Base-by-base conservation (phyloP, 345 rosid genomes). In the Citrus maxima region DNA sequence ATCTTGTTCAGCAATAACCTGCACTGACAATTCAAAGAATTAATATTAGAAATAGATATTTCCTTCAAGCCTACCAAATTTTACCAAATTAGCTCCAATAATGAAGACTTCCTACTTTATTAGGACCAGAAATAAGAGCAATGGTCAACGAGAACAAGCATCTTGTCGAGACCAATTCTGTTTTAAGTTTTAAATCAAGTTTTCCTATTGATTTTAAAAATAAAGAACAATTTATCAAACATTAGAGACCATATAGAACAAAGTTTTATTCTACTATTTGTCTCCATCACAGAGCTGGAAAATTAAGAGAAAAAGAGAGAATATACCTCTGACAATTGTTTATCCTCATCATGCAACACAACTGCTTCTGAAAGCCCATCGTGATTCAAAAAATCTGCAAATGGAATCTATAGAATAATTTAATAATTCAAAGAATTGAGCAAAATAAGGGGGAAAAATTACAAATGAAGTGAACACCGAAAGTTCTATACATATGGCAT, bases 371-470 rank as follows among this genome's bases (percentile, higher is more conserved):
- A 88, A 82, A 75, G 69, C 72, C 92, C 93, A 82, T 90, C 89
- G 74, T 95, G 98, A 83, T 95, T 95, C 83, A 91, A 55, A 82
- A 93, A 95, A 85, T 95, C 98, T 85, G 97, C 95, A 88, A 95
- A 91, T 7, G 98, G 98, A 80, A 95, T 90, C 98, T 93, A 88
- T 46, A 80, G 76, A 77, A 84, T 64, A 78, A 77, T 82, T 76
- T 67, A 25, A 46, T 79, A 61, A 74, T 58, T 75, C 78, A 78
- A 81, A 63, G 66, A 72, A 76, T 42, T 35, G 42, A 56, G 59
- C 38, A 22, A 24, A 56, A 59, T 37, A 67, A 61, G 28, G 28
- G 28, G 2, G 3, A 25, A 1, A 67, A 65, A 64, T 5, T 61
- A 66, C n/a, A 67, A 12, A 27, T 28, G 77, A 80, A 73, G 66